A percentile compares a stretch with the other conserved stretches of the same genome.
Conservation (phyloP, 1,284 basidiomycete genomes). For the Exobasidium cylindrosporum region DNA sequence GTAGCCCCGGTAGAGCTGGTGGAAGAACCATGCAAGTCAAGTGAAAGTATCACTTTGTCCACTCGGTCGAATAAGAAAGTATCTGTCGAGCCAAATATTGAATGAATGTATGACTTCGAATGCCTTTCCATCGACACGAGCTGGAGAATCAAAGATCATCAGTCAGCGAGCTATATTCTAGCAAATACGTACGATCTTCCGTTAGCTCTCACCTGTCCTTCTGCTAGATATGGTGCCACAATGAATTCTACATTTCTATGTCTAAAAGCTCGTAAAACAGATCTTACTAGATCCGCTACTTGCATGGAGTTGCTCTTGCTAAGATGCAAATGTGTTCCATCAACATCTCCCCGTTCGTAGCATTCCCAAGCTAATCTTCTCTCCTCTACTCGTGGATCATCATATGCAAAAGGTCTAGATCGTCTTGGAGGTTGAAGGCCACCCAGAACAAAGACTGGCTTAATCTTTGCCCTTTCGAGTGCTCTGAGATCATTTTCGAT, state of each 20-base stretch:
- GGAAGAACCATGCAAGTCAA: constrained; percentile 42
- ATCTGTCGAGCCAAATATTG: constrained; percentile 87
- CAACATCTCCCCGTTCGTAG: constrained; percentile 61
- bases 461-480: constrained; percentile 86
- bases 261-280: constrained; percentile 86
- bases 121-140: constrained; percentile 90
- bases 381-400: constrained; percentile 45
- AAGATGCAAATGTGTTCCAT: constrained; percentile 77
- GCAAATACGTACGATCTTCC: background rate
- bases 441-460: constrained; percentile 95
- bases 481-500: constrained; percentile 87
- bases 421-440: constrained; percentile 58
- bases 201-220: constrained; percentile 78
- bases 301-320: constrained; percentile 66
- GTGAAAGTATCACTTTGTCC: constrained; percentile 88
- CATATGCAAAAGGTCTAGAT: constrained; percentile 40
- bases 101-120: constrained; percentile 87
- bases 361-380: constrained; percentile 48
- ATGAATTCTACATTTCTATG: constrained; percentile 94
- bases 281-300: constrained; percentile 76
- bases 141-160: constrained; percentile 57
- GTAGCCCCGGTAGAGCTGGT: background rate
- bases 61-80: constrained; percentile 79
- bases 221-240: constrained; percentile 88
- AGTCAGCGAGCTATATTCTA: background rate